Evolutionary conservation across 2,329 filamentous ascomycete species (phyloP), one percentile per base, ranked within the genome.

Genomic region (Aspergillus aculeatus): DNA sequence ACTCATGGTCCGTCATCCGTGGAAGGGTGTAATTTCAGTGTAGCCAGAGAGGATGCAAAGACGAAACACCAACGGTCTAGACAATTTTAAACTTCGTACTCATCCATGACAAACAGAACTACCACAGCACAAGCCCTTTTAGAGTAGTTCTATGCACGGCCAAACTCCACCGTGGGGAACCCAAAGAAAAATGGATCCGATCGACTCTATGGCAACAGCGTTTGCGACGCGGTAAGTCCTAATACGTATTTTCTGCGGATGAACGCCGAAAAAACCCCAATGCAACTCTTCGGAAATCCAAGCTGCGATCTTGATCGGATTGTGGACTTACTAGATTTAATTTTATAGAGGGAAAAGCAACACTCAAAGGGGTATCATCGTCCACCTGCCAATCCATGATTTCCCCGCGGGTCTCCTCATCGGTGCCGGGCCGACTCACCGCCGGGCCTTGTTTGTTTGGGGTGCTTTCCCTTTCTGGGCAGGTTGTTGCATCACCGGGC

Each of bases 371-470:
- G 23, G 4, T 23, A 23, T 23, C 23, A 23, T 23, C 23, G 4
- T 4, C 23, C 23, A 4, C 23, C 23, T 23, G 23, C 23, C 23
- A 23, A 23, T 23, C 23, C 26, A 9, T 29, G 26, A 29, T 29
- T 9, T 29, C 26, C 26, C 26, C 26, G 26, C 26, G 26, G 26
- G 26, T 29, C 26, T 29, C 26, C 26, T 29, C 26, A 29, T 10
- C 51, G 24, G 55, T 51, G 60, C 61, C 67, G 68, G 68, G 59
- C 67, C 63, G 63, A 65, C 61, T 60, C n/a, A 47, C 16, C 35
- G 38, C 54, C 48, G 57, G 56, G 68, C 66, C 65, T 69, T 70
- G 52, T 50, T 55, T 59, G 57, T 59, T 59, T 59, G 52, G 38
- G 57, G 23, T 60, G 58, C 31, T 52, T 56, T 50, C n/a, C 54